Evolutionary conservation across 768 basidiomycete species (phyloP).

Genomic region (Boletus coccyginus): DNA sequence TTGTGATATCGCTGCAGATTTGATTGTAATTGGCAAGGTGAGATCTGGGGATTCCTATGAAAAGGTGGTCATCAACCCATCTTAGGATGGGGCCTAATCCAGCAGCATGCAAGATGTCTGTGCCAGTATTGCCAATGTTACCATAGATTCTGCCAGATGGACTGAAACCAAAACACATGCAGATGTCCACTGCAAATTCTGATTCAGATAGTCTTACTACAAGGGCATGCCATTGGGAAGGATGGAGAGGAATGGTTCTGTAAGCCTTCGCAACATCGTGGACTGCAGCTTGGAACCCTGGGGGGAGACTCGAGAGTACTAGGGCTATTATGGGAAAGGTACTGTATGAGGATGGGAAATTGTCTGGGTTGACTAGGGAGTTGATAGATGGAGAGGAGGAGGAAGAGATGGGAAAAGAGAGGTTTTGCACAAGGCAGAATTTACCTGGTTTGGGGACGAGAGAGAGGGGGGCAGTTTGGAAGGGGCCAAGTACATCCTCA

Average conservation of each 20-base stretch:
- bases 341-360: too few species aligned
- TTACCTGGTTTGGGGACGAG: too few species aligned
- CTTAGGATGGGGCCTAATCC: constrained; percentile 24
- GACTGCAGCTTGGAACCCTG: not conserved
- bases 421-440: too few species aligned
- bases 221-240: constrained; percentile 35
- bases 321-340: not conserved
- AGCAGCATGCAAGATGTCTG: constrained; percentile 1
- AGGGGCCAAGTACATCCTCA: too few species aligned
- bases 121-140: constrained; percentile 17
- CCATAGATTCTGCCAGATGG: constrained; percentile 29
- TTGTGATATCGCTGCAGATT: rapidly evolving
- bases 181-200: not conserved
- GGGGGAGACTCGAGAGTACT: not conserved
- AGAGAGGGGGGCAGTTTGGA: too few species aligned
- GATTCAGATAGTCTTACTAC: constrained; percentile 22
- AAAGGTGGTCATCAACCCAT: constrained; percentile 35
- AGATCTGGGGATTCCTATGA: constrained; percentile 1
- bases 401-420: too few species aligned
- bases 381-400: too few species aligned
- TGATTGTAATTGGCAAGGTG: rapidly evolving
- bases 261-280: not conserved
- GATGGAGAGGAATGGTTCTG: constrained; percentile 27
- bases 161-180: constrained; percentile 22
- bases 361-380: too few species aligned